Conservation (phyloP, 2,329 filamentous ascomycete species). For the Fusarium oligoseptatum region DNA sequence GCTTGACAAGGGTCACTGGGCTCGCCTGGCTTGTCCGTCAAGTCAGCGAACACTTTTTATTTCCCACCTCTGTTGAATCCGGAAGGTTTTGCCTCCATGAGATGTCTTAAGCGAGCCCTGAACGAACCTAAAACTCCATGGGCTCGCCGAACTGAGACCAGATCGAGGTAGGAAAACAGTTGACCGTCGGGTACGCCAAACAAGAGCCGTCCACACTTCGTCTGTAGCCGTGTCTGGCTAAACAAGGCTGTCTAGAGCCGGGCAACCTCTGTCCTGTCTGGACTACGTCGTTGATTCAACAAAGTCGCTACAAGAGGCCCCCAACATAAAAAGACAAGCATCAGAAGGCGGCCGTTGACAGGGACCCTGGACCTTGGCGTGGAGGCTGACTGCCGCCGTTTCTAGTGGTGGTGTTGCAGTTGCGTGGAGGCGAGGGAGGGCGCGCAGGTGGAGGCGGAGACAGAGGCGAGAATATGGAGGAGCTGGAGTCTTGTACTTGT, state of each 20-base stretch:
- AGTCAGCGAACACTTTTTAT: constrained; percentile 19
- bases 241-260: constrained; percentile 10
- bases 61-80: constrained; percentile 7
- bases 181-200: constrained; percentile 6
- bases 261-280: constrained; percentile 9
- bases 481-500: constrained; percentile 8
- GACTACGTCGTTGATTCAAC: constrained; percentile 26
- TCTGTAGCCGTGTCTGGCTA: constrained; percentile 5
- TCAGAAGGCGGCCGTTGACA: constrained; percentile 22
- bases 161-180: neutral
- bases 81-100: constrained; percentile 19
- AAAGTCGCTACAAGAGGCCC: constrained; percentile 24
- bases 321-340: constrained; percentile 26
- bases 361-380: constrained; percentile 38
- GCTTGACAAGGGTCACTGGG: constrained; percentile 24
- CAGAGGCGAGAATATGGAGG: constrained; percentile 11
- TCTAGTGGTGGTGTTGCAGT: constrained; percentile 33
- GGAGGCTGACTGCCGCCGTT: constrained; percentile 37
- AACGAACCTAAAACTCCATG: neutral
- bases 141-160: neutral
- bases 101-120: neutral
- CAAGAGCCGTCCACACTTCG: constrained; percentile 11
- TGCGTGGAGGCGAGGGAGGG: constrained; percentile 16
- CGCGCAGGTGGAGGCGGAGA: constrained; percentile 8
- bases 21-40: constrained; percentile 7